phyloP scores from a whole-genome alignment of 2,329 filamentous ascomycete species.

The Hypomyces rosellus region DNA sequence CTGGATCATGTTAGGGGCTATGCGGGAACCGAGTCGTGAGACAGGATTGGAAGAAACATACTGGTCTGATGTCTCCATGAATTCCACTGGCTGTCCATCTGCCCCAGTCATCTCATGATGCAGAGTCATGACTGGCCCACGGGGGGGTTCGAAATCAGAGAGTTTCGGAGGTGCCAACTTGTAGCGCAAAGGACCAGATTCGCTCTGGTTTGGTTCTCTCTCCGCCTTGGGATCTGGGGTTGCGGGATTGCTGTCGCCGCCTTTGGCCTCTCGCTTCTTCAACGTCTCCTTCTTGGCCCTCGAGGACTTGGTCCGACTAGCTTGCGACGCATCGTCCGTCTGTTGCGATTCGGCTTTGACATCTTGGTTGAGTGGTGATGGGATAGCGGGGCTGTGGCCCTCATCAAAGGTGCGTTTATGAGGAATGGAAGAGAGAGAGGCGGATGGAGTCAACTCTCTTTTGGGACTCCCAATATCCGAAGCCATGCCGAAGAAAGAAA shows the following conservation, averaged over 20 bases:
- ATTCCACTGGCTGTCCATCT: slow-evolving; percentile 47
- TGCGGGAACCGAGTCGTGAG: not conserved
- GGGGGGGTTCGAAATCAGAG: slow-evolving; percentile 54
- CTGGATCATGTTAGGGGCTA: slow-evolving; percentile 18
- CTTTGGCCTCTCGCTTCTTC: slow-evolving; percentile 63
- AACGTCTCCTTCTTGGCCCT: slow-evolving; percentile 59
- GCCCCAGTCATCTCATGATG: slow-evolving; percentile 47
- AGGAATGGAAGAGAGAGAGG: slow-evolving; percentile 44
- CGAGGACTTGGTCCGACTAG: slow-evolving; percentile 31
- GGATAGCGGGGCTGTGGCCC: slow-evolving; percentile 62
- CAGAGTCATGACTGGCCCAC: slow-evolving; percentile 50
- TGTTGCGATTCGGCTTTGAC: slow-evolving; percentile 37
- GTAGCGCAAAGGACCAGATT: slow-evolving; percentile 52
- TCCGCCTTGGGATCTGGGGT: slow-evolving; percentile 50
- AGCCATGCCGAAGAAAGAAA: slow-evolving; percentile 22
- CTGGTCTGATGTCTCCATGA: slow-evolving; percentile 60
- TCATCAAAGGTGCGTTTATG: slow-evolving; percentile 64
- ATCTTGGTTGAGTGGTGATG: slow-evolving; percentile 69
- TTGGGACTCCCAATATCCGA: slow-evolving; percentile 33
- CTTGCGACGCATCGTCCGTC: slow-evolving; percentile 39
- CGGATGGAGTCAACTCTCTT: slow-evolving; percentile 34
- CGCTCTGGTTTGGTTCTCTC: slow-evolving; percentile 34
- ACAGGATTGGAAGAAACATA: slow-evolving; percentile 21
- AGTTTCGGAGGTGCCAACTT: slow-evolving; percentile 58
- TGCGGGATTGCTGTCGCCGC: slow-evolving; percentile 44